Percentiles rank a stretch among this genome's conserved stretches.
These are phyloP conservation scores for Fraxinus ornus DNA, from an alignment of 305 asterid species.

Conservation along the genomic window DNA sequence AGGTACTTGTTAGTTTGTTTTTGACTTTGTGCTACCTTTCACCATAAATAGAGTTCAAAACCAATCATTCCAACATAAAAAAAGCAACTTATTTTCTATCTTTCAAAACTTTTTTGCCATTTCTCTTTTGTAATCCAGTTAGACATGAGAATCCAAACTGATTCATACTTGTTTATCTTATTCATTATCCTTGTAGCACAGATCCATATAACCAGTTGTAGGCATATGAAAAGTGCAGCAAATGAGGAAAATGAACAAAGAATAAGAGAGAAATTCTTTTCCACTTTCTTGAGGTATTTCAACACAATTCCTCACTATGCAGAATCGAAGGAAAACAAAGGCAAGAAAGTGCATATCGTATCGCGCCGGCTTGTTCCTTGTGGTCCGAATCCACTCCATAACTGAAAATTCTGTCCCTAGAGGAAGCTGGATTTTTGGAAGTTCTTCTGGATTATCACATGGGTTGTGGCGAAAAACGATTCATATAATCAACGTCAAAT, in stretches of 20 bases:
- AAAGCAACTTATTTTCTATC: not conserved
- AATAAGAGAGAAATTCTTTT: slow-evolving; percentile 38
- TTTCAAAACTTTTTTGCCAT: not conserved
- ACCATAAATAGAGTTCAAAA: slow-evolving; percentile 11
- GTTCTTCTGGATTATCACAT: not conserved
- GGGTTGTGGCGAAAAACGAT: not conserved
- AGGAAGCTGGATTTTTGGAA: not conserved
- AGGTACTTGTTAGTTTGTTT: not conserved
- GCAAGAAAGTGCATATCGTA: slow-evolving; percentile 39
- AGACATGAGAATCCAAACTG: slow-evolving; percentile 26
- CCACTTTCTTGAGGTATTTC: slow-evolving; percentile 41
- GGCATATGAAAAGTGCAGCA: slow-evolving; percentile 20
- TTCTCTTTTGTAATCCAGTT: not conserved
- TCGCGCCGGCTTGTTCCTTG: slow-evolving; percentile 58
- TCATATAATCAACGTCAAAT: not conserved
- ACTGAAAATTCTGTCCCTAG: slow-evolving; percentile 32
- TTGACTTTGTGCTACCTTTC: slow-evolving; percentile 19
- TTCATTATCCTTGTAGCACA: slow-evolving; percentile 26
- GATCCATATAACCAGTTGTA: slow-evolving; percentile 31
- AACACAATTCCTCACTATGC: slow-evolving; percentile 39
- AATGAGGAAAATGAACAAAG: slow-evolving; percentile 28
- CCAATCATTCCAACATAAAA: not conserved
- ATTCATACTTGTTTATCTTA: slow-evolving; percentile 26
- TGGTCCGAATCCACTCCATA: slow-evolving; percentile 74
- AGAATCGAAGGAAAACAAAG: slow-evolving; percentile 20